Evolutionary conservation across 2,329 filamentous ascomycete genomes (phyloP).

Genomic region (Helotiales sp.): DNA sequence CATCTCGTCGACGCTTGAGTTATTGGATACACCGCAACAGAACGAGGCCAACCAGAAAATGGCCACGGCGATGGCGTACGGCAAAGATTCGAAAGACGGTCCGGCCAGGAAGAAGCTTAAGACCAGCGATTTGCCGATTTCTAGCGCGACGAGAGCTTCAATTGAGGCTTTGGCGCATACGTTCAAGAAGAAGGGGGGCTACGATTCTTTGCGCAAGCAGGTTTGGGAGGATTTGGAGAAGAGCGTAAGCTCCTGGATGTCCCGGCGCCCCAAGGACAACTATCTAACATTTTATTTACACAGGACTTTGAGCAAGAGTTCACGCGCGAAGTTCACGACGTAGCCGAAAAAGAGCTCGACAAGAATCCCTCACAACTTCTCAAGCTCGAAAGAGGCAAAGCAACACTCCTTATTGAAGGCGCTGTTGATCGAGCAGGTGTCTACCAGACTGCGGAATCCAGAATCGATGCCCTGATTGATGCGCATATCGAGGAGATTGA

Average conservation of each 20-base stretch:
- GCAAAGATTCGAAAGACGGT: conserved; percentile 22
- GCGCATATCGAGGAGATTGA: conserved; percentile 62
- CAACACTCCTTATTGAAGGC: conserved; percentile 74
- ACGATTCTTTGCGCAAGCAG: conserved; percentile 75
- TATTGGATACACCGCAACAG: background rate
- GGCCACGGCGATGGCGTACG: conserved; percentile 22
- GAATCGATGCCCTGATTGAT: conserved; percentile 69
- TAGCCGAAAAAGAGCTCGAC: conserved; percentile 74
- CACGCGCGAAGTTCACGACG: conserved; percentile 63
- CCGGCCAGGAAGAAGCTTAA: conserved; percentile 57
- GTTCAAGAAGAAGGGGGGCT: conserved; percentile 85
- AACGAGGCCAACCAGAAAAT: conserved; percentile 14
- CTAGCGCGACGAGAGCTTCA: conserved; percentile 69
- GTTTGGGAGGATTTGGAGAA: conserved; percentile 74
- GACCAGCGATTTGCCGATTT: conserved; percentile 72
- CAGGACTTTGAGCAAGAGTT: conserved; percentile 72
- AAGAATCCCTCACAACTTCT: conserved; percentile 71
- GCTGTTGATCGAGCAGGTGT: conserved; percentile 75
- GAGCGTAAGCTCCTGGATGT: conserved; percentile 49
- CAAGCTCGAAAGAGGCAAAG: conserved; percentile 71
- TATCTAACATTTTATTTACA: conserved; percentile 7
- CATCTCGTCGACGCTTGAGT: background rate
- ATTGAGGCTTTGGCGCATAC: conserved; percentile 76
- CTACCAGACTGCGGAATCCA: conserved; percentile 69
- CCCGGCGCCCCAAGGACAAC: background rate